phyloP scores from a whole-genome alignment of 2,329 filamentous ascomycete species.

The Microascus cirrosus region DNA sequence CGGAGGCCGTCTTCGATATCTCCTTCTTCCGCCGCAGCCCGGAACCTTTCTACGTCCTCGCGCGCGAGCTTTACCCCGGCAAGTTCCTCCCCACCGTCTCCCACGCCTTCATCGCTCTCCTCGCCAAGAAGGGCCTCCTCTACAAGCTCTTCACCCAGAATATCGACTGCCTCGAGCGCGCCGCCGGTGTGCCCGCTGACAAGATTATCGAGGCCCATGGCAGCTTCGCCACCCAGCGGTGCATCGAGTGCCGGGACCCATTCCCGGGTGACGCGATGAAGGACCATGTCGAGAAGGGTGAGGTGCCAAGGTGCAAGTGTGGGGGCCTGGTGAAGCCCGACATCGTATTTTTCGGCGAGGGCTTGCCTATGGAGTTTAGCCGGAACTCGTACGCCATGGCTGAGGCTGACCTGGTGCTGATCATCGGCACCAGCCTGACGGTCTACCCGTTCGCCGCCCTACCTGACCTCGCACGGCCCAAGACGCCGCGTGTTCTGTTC shows the following conservation, averaged over 20 bases:
- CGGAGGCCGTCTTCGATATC: conserved; percentile 92
- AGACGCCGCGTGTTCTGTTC: conserved; percentile 68
- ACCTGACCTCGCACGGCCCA: conserved; percentile 50
- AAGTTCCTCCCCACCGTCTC: conserved; percentile 81
- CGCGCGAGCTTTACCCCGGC: conserved; percentile 85
- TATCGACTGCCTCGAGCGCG: conserved; percentile 87
- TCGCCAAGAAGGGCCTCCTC: conserved; percentile 68
- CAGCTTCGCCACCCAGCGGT: conserved; percentile 83
- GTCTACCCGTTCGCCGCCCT: conserved; percentile 86
- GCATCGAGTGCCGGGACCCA: conserved; percentile 70
- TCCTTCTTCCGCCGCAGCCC: conserved; percentile 77
- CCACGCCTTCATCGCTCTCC: conserved; percentile 76
- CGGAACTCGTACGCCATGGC: conserved; percentile 31
- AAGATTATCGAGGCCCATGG: conserved; percentile 90
- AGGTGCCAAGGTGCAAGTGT: conserved; percentile 67
- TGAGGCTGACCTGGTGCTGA: conserved; percentile 65
- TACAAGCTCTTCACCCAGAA: conserved; percentile 93
- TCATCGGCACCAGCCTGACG: conserved; percentile 79
- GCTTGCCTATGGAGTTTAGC: conserved; percentile 32
- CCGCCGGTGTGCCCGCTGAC: conserved; percentile 70
- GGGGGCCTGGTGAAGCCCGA: conserved; percentile 81
- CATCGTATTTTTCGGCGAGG: conserved; percentile 87
- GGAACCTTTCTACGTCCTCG: conserved; percentile 82
- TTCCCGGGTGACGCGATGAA: conserved; percentile 70
- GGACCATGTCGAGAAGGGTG: conserved; percentile 50